Evolutionary conservation across 139 green algal genomes (phyloP).

Genomic region (Mesotaenium endlicherianum): DNA sequence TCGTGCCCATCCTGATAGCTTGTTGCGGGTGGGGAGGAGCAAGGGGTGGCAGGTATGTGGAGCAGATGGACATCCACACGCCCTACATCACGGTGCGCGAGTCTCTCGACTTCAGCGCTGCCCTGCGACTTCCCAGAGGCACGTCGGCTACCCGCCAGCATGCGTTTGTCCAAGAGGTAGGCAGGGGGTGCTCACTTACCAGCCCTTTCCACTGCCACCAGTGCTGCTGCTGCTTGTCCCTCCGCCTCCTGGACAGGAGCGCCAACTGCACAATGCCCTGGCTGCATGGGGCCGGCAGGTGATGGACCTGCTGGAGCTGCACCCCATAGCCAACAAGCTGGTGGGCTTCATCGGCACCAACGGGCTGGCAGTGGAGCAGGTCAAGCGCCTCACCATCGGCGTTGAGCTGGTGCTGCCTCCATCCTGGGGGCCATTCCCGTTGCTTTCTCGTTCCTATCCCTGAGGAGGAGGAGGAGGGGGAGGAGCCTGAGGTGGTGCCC

Average conservation of each 20-base stretch:
- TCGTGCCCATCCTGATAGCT: too few species aligned
- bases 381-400: conserved; percentile 77
- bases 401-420: conserved; percentile 91
- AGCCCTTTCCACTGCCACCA: too few species aligned
- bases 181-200: too few species aligned
- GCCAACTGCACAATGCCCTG: too few species aligned
- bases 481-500: too few species aligned
- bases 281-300: too few species aligned
- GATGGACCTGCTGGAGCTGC: conserved; percentile 50
- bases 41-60: conserved; percentile 51
- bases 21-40: too few species aligned
- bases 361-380: conserved; percentile 28
- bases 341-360: conserved; percentile 21
- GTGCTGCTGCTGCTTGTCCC: too few species aligned
- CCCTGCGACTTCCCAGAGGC: conserved; percentile 17
- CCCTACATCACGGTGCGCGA: conserved; percentile 48
- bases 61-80: conserved; percentile 56
- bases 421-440: too few species aligned
- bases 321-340: conserved; percentile 22
- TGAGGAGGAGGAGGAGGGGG: too few species aligned
- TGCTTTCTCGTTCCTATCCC: too few species aligned
- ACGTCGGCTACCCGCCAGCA: conserved; percentile 20
- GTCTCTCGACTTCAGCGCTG: conserved; percentile 48
- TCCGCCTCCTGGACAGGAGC: too few species aligned
- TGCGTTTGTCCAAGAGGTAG: conserved; percentile 37